Conservation (phyloP, 768 basidiomycete species). For the Mycena galericulata region DNA sequence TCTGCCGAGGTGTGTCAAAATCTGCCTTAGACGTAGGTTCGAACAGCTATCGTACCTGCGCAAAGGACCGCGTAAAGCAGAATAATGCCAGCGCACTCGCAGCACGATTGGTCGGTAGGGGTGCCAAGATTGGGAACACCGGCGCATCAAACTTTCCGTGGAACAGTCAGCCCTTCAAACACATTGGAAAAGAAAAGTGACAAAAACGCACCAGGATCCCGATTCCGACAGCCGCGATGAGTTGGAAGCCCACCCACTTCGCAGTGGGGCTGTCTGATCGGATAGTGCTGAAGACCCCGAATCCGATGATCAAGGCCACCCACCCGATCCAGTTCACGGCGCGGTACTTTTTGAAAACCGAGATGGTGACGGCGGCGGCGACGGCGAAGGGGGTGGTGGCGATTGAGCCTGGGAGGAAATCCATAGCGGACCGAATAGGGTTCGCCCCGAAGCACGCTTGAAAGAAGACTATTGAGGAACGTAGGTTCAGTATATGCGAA, state of each 20-base stretch:
- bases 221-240: constrained; percentile 29
- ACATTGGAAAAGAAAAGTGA: too few species aligned
- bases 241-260: constrained; percentile 44
- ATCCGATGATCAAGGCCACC: constrained; percentile 49
- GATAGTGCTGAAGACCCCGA: constrained; percentile 47
- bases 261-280: constrained; percentile 35
- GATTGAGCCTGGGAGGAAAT: constrained; percentile 48
- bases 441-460: constrained; percentile 55
- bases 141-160: constrained; percentile 51
- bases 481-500: too few species aligned
- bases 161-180: constrained; percentile 22
- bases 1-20: too few species aligned
- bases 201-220: constrained; percentile 18
- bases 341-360: constrained; percentile 47
- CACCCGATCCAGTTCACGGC: constrained; percentile 50
- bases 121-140: too few species aligned
- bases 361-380: constrained; percentile 47
- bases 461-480: constrained; percentile 51
- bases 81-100: constrained; percentile 53
- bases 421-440: constrained; percentile 52
- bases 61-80: constrained; percentile 44
- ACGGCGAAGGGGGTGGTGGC: constrained; percentile 53
- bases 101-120: constrained; percentile 46
- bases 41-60: too few species aligned
- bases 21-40: too few species aligned